phyloP scores from a whole-genome alignment of 345 rosid species.

The Raphanus sativus region DNA sequence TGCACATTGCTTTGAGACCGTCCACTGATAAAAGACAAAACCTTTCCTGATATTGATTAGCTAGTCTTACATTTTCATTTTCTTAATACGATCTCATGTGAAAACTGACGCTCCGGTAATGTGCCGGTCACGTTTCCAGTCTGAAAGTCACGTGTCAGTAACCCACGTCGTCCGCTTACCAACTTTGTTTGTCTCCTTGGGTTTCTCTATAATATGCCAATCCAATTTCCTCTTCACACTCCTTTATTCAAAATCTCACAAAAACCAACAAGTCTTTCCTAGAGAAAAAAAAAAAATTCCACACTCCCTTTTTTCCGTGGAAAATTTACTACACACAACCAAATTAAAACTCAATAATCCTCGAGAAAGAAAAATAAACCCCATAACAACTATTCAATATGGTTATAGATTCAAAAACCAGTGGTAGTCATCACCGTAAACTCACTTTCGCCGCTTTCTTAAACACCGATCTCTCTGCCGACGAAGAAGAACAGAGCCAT shows the following conservation, averaged over 20 bases:
- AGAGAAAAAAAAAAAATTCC: background rate
- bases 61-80: background rate
- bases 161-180: conserved; percentile 37
- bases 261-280: conserved; percentile 2
- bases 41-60: background rate
- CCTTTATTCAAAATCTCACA: conserved; percentile 18
- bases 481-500: conserved; percentile 33
- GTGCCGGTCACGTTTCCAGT: conserved; percentile 34
- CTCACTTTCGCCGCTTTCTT: conserved; percentile 63
- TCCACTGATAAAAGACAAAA: background rate
- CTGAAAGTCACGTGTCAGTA: conserved; percentile 33
- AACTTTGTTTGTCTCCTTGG: conserved; percentile 1
- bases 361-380: background rate
- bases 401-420: conserved; percentile 24
- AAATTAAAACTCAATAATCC: conserved; percentile 8
- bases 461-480: conserved; percentile 42
- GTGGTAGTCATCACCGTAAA: conserved; percentile 37
- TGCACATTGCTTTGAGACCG: background rate
- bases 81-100: conserved; percentile 14
- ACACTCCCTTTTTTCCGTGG: background rate
- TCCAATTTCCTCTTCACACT: conserved; percentile 13
- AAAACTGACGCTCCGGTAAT: conserved; percentile 26
- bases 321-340: conserved; percentile 3
- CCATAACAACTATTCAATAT: conserved; percentile 13
- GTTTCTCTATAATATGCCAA: conserved; percentile 21